Base-by-base conservation (phyloP, 2,329 filamentous ascomycete genomes). In the Ophiocordyceps camponoti-leonardi region DNA sequence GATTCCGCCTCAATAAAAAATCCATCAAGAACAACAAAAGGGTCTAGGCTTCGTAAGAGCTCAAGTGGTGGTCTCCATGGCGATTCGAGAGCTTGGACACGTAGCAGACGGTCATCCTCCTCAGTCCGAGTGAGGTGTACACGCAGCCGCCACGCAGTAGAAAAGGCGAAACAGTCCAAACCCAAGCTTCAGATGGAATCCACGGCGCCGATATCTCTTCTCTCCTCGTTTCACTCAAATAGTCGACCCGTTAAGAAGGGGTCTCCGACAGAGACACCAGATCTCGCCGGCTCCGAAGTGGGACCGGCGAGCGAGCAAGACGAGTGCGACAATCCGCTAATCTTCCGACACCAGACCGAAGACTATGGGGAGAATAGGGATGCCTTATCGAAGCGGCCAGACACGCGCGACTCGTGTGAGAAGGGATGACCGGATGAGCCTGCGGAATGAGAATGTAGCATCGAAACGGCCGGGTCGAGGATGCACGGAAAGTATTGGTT, bases 71-170 rank as follows among this genome's bases (percentile, higher is more conserved):
- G 66, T 46, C 48, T n/a, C 65, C 22, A 23, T 3, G 22, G 22
- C 3, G 64, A 47, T 62, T 77, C 30, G 53, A 58, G n/a, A 61
- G 67, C 41, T 65, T 62, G 0, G 64, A 65, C 3, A 60, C 64
- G 45, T 68, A 75, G 51, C 67, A 77, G 51, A 64, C 59, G 45
- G 51, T 58, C 16, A 64, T 74, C 7, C 54, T 69, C 37, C 47
- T 59, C 16, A 60, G 71, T 3, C 58, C 77, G n/a, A 58, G 64
- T 13, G 71, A 76, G 47, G 51, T 77, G 14, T 61, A 66, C 31
- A 56, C 64, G 67, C 50, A 66, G 63, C 37, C 61, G 64, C 3
- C 64, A 68, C 44, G 56, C 63, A 2, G 64, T 61, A 61, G 52
- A 52, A n/a, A n/a, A n/a, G n/a, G n/a, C n/a, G n/a, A n/a, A n/a